Base-by-base conservation (phyloP, 441 rosid species). In the Brassica hybrid region DNA sequence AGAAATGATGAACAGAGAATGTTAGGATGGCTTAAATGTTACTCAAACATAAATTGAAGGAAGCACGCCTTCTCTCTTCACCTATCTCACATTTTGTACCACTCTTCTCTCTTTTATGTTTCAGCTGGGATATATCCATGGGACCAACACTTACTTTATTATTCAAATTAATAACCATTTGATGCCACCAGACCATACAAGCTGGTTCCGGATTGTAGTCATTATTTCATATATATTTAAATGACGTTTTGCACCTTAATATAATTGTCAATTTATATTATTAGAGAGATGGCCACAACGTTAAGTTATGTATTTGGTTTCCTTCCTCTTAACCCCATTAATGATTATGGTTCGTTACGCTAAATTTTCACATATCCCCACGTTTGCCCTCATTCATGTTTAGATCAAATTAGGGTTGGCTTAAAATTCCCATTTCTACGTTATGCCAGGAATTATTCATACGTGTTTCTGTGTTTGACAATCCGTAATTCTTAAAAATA, bases 291-390 rank as follows among this genome's bases (percentile, higher is more conserved):
- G 72, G 72, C 76, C 73, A 79, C 82, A 75, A 75, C 82, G 82
- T 79, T 50, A 79, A 79, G 82, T 70, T 69, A 79, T 69, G 76
- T 64, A 11, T 69, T 65, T 70, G 57, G 67, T 12, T 69, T 64
- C n/a, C n/a, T n/a, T n/a, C n/a, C 8, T 63, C 32, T n/a, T n/a
- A 56, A 74, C 45, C 64, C n/a, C 79, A 79, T 79, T 69, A 65
- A 79, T 74, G 71, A 54, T 75, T 65, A 75, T 70, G 79, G 76
- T 79, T 79, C 79, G 82, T 79, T 79, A 79, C 82, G 79, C 79
- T 79, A 79, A 75, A 79, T 75, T 79, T 79, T 79, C 82, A 71
- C 82, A 79, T 21, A 65, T 70, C 69, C 79, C 82, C 64, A 79
- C 8, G 59, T 74, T 18, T 72, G 32, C 76, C 10, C 58, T 45